Conservation (phyloP, 495 filamentous ascomycete genomes). For the Margaritispora aquatica region DNA sequence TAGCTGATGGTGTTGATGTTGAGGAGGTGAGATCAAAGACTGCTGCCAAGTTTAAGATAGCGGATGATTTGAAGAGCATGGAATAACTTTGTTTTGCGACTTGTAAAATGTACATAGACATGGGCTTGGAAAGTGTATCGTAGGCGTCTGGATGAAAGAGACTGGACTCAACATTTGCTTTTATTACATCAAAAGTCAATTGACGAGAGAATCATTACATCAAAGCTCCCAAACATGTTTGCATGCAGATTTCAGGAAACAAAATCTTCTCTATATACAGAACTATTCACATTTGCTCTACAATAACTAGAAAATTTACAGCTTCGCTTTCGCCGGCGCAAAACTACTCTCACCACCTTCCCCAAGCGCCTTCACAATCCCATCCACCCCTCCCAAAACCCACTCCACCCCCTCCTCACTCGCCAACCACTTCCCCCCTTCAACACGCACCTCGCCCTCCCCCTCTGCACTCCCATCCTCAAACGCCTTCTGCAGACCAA, state of each 20-base stretch:
- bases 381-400: slow-evolving; percentile 64
- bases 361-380: slow-evolving; percentile 58
- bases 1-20: slow-evolving; percentile 81
- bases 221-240: too few species aligned
- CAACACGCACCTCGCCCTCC: slow-evolving; percentile 44
- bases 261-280: background rate
- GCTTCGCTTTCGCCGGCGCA: slow-evolving; percentile 45
- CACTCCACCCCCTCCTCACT: slow-evolving; percentile 67
- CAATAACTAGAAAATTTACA: slow-evolving; percentile 34
- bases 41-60: slow-evolving; percentile 72
- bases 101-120: background rate
- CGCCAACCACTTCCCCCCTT: slow-evolving; percentile 58
- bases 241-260: too few species aligned
- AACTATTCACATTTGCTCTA: background rate
- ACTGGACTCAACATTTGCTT: too few species aligned
- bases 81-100: slow-evolving; percentile 33
- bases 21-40: slow-evolving; percentile 87
- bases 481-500: slow-evolving; percentile 64
- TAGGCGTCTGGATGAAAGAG: background rate
- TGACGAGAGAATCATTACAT: too few species aligned
- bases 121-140: background rate
- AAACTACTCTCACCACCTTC: slow-evolving; percentile 51
- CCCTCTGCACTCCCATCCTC: slow-evolving; percentile 55
- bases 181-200: too few species aligned
- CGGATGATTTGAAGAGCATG: slow-evolving; percentile 75